Conservation (phyloP, 495 filamentous ascomycete species). For the Penicillium subrubescens region DNA sequence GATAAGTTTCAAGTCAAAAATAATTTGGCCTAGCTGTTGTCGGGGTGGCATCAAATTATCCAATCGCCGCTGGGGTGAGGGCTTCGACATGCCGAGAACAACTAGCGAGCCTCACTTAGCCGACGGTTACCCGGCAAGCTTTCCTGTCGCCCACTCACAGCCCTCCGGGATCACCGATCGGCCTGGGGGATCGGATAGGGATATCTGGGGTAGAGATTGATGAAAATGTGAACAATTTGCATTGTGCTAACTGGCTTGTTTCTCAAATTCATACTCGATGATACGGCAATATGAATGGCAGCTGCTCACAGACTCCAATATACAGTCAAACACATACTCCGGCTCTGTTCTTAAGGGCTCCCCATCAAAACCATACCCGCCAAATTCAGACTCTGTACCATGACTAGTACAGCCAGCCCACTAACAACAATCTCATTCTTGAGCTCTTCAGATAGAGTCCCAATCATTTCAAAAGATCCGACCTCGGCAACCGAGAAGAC, state of each 20-base stretch:
- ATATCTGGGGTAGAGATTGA: slow-evolving; percentile 5
- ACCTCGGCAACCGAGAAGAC: background rate
- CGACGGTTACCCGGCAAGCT: slow-evolving; percentile 23
- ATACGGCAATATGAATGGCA: background rate
- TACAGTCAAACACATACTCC: background rate
- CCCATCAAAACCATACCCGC: background rate
- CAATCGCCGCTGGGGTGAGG: slow-evolving; percentile 5
- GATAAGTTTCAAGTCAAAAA: background rate
- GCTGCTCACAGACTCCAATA: background rate
- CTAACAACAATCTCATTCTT: background rate
- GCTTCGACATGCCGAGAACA: slow-evolving; percentile 23
- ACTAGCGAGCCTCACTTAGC: slow-evolving; percentile 26
- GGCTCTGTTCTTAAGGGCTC: background rate
- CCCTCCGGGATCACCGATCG: slow-evolving; percentile 3
- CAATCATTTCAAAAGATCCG: background rate
- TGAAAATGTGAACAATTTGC: background rate
- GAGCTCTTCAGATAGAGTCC: background rate
- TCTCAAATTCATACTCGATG: background rate
- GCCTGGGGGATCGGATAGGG: slow-evolving; percentile 14
- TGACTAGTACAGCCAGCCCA: background rate
- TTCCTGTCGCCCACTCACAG: slow-evolving; percentile 4
- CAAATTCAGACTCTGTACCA: background rate
- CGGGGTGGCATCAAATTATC: slow-evolving; percentile 22
- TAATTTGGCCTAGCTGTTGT: background rate
- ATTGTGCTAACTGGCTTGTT: background rate